Base-by-base conservation (phyloP, 2,329 filamentous ascomycete genomes). In the Aspergillus niger region DNA sequence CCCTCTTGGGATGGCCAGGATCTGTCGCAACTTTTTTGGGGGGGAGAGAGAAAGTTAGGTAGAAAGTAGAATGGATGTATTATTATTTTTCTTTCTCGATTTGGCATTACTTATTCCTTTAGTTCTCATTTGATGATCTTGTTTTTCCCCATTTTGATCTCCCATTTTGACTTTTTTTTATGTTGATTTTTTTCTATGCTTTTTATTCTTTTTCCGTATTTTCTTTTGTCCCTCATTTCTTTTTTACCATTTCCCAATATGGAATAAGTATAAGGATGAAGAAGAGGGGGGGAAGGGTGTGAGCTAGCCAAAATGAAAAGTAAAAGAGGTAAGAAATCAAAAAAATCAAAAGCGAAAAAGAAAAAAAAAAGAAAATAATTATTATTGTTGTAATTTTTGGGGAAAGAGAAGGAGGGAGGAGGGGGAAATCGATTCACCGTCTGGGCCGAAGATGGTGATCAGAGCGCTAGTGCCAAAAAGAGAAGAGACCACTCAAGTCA, bases 1-100 rank as follows among this genome's bases (percentile, higher is more conserved):
- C 61, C 50, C 41, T 60, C 39, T 53, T 53, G 51, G 56, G 60
- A 58, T 61, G 62, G 60, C 41, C 62, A 63, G 50, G 44, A 50
- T 55, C 50, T 60, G 39, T 28, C 38, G 17, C 32, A 32, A 50
- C 30, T 43, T 59, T 48, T 30, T 39, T 43, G 11, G 32, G 11
- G 8, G 28, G 8, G 28, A 8, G 8, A 30, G 11, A 13, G 30
- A 11, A 13, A 36, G 11, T 36, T 13, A 36, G 32, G 32, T 36
- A 36, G 32, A 13, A 36, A 13, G 11, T 41, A 41, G 24, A 26
- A 30, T 30, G 28, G 28, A 11, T 11, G 20, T n/a, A 11, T 47
- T 49, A 30, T 54, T 54, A n/a, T 43, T 43, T 38, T 55, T 36
- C 13, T n/a, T 41, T 39, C 30, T 38, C 32, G 32, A 36, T 36